Base-by-base conservation (phyloP, 176 grass and related monocot genomes). In the Paspalum vaginatum region DNA sequence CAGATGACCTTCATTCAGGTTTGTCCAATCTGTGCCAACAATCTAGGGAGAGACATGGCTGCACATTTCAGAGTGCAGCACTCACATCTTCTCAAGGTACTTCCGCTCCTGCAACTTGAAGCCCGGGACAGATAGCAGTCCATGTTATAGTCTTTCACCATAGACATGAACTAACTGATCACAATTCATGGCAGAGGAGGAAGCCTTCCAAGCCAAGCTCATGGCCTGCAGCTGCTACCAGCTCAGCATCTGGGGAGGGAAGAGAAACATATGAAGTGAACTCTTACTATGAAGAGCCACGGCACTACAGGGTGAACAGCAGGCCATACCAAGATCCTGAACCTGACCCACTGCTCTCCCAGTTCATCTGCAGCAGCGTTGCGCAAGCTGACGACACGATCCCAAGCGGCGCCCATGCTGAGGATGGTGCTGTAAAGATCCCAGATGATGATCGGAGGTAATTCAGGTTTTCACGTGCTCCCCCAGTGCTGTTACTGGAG, bases 11-110 rank as follows among this genome's bases (percentile, higher is more conserved):
- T n/a, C n/a, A n/a, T 86, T 91, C 68, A 97, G 93, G 93, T 97
- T 26, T 97, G 93, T 48, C 93, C 93, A 0, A 79, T 93, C 61
- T 97, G 93, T 24, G 93, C 93, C 9, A 84, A 84, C 76, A 97
- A 89, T 79, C 56, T 85, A 0, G 93, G 86, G n/a, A 97, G 73
- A 60, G 91, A 97, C 87, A 93, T 91, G 88, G 80, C 85, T 41
- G 81, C 77, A 58, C 93, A 97, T 69, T 89, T 97, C 56, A 89
- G 77, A 80, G 24, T 87, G 25, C 91, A 91, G 9, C 93, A 97
- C 56, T 83, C 91, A 9, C 86, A 89, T 68, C 85, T 85, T 24
- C 61, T 97, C 5, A 97, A 97, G 86, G 93, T 97, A 87, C 44
- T 53, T 5, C 4, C 39, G 43, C 42, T 65, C 27, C n/a, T 68